These are phyloP conservation scores for Aspergillus terreus DNA, from an alignment of 2,329 filamentous ascomycete genomes.

Conservation along the genomic window DNA sequence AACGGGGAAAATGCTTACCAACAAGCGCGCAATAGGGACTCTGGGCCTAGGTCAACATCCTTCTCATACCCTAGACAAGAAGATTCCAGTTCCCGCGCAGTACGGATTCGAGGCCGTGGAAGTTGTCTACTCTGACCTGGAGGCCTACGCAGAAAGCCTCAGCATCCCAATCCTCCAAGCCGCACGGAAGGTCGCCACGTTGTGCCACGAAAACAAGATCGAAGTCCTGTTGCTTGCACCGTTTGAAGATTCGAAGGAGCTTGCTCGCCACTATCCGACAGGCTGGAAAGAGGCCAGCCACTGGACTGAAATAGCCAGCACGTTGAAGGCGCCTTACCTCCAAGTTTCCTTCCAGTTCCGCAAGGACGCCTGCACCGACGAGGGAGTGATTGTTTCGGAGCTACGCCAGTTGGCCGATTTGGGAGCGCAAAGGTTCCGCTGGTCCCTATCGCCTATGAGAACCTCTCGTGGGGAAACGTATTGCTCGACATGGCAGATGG, in stretches of 20 bases:
- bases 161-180: slow-evolving; percentile 15
- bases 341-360: slow-evolving; percentile 32
- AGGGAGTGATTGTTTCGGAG: slow-evolving; percentile 25
- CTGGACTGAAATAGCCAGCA: slow-evolving; percentile 29
- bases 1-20: slow-evolving; percentile 13
- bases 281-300: slow-evolving; percentile 26
- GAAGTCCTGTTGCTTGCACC: slow-evolving; percentile 28
- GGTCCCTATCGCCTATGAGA: slow-evolving; percentile 35
- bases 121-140: slow-evolving; percentile 29
- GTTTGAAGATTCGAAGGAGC: slow-evolving; percentile 38
- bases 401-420: slow-evolving; percentile 30
- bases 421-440: slow-evolving; percentile 15
- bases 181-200: slow-evolving; percentile 14
- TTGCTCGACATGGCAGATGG: slow-evolving; percentile 31
- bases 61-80: slow-evolving; percentile 27
- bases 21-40: slow-evolving; percentile 28
- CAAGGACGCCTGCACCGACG: slow-evolving; percentile 21
- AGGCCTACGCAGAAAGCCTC: slow-evolving; percentile 16
- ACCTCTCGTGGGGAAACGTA: slow-evolving; percentile 30
- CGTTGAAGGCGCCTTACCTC: slow-evolving; percentile 24
- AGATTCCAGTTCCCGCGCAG: slow-evolving; percentile 24
- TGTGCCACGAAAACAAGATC: slow-evolving; percentile 18
- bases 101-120: slow-evolving; percentile 29
- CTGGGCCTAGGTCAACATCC: slow-evolving; percentile 28
- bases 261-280: slow-evolving; percentile 19